A percentile compares a stretch with the other conserved stretches of the same genome.
These are phyloP conservation scores for Monosporozyma aquatica DNA, from an alignment of 805 yeast genomes.

Conservation along the genomic window DNA sequence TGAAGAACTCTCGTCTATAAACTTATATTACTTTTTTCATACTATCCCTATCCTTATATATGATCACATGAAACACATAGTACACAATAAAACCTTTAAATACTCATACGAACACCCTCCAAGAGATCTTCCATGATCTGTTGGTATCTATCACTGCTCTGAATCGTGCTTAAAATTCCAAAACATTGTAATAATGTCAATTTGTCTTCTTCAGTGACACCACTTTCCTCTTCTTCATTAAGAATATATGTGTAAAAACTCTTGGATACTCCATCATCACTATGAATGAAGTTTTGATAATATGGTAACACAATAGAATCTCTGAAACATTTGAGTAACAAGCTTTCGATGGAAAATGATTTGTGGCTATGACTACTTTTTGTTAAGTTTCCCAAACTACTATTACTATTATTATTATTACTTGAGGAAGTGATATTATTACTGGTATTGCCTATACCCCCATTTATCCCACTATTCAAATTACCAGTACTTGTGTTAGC, in stretches of 20 bases:
- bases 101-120: constrained; percentile 30
- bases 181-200: constrained; percentile 50
- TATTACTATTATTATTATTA: neutral
- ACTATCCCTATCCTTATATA: no score
- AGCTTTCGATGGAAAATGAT: constrained; percentile 33
- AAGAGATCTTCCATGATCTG: constrained; percentile 47
- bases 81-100: no score
- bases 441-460: neutral
- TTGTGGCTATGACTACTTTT: no score
- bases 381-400: no score
- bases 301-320: constrained; percentile 46
- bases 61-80: no score
- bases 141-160: constrained; percentile 48
- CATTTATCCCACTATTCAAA: neutral
- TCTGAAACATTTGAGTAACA: constrained; percentile 40
- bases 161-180: constrained; percentile 45
- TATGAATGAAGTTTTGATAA: constrained; percentile 35
- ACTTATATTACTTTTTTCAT: no score
- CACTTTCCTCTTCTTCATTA: constrained; percentile 33
- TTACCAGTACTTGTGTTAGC: neutral
- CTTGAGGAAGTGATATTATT: no score
- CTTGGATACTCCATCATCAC: constrained; percentile 27
- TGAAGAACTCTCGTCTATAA: no score
- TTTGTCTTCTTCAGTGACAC: constrained; percentile 35
- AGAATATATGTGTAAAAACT: constrained; percentile 29